phyloP scores from a whole-genome alignment of 192 early-diverging fungal species.

The Lunasporangiospora selenospora region DNA sequence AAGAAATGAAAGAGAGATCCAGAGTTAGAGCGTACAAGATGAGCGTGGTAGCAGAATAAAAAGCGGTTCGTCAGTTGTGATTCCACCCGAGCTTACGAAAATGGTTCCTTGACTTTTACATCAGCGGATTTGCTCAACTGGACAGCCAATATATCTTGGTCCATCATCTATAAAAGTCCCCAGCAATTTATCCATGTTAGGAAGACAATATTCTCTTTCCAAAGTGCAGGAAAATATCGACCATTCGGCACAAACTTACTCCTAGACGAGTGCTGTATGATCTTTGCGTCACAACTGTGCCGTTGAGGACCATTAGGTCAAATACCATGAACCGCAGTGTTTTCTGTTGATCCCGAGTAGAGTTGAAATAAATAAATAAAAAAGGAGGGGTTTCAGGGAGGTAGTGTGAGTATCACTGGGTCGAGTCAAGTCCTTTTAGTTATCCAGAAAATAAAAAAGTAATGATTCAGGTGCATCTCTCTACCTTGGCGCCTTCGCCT shows the following conservation, averaged over 20 bases:
- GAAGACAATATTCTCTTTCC: constrained; percentile 3
- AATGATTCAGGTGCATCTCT: too few relatives aligned
- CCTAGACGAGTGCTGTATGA: constrained; percentile 71
- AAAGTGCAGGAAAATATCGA: neutral
- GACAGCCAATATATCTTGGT: constrained; percentile 65
- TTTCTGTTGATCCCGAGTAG: constrained; percentile 31
- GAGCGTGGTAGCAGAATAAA: neutral
- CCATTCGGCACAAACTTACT: constrained; percentile 45
- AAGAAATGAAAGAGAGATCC: neutral
- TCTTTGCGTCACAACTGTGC: constrained; percentile 58
- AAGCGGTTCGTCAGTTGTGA: too few relatives aligned
- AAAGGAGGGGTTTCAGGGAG: neutral
- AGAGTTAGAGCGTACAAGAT: neutral
- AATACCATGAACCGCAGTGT: constrained; percentile 62
- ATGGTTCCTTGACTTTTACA: constrained; percentile 57
- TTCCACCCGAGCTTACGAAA: constrained; percentile 52
- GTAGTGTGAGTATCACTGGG: too few relatives aligned
- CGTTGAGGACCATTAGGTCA: constrained; percentile 71
- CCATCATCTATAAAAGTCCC: constrained; percentile 71
- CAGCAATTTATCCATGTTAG: too few relatives aligned
- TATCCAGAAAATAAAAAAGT: too few relatives aligned
- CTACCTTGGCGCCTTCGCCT: constrained; percentile 57
- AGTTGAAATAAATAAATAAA: neutral
- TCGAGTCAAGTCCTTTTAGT: too few relatives aligned
- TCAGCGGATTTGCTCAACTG: constrained; percentile 45